Evolutionary conservation across 2,329 filamentous ascomycete species (phyloP).

Genomic region (Epichloe elymi): DNA sequence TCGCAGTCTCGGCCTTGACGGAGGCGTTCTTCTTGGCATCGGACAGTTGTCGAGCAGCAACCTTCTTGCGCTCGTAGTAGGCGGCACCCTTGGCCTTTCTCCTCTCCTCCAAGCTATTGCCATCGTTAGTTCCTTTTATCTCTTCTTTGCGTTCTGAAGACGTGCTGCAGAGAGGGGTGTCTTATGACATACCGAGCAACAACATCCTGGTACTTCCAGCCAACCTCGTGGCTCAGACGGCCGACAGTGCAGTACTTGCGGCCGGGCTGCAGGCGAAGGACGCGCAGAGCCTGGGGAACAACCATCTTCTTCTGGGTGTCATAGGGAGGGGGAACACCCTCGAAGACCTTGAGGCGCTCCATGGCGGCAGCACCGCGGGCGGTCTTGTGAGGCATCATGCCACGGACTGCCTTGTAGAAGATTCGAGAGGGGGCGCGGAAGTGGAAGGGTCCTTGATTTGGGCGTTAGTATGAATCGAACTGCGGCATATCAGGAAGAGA

Average conservation of each 20-base stretch:
- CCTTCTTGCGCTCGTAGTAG: slow-evolving; percentile 99
- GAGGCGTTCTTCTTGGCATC: slow-evolving; percentile 88
- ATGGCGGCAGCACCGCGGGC: slow-evolving; percentile 90
- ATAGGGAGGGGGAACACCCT: slow-evolving; percentile 97
- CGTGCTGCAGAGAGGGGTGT: not conserved
- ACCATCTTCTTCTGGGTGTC: slow-evolving; percentile 99
- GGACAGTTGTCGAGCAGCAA: slow-evolving; percentile 74
- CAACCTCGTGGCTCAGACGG: slow-evolving; percentile 94
- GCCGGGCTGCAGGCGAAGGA: slow-evolving; percentile 93
- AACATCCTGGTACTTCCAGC: slow-evolving; percentile 99
- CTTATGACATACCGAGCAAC: slow-evolving; percentile 66
- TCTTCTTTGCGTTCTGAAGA: not conserved
- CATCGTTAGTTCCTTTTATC: slow-evolving; percentile 9
- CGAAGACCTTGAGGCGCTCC: slow-evolving; percentile 99
- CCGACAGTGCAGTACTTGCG: slow-evolving; percentile 99
- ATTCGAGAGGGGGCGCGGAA: slow-evolving; percentile 98
- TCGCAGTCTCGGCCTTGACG: slow-evolving; percentile 74
- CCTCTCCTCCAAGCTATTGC: slow-evolving; percentile 84
- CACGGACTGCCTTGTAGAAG: slow-evolving; percentile 99
- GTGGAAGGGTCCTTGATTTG: slow-evolving; percentile 78
- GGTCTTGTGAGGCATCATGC: slow-evolving; percentile 99
- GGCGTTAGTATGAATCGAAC: slow-evolving; percentile 16
- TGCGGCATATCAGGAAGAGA: slow-evolving; percentile 5
- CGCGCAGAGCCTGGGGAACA: slow-evolving; percentile 92
- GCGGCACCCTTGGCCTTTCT: slow-evolving; percentile 98